phyloP scores from a whole-genome alignment of 768 basidiomycete genomes.

The Termitomyces heimii region DNA sequence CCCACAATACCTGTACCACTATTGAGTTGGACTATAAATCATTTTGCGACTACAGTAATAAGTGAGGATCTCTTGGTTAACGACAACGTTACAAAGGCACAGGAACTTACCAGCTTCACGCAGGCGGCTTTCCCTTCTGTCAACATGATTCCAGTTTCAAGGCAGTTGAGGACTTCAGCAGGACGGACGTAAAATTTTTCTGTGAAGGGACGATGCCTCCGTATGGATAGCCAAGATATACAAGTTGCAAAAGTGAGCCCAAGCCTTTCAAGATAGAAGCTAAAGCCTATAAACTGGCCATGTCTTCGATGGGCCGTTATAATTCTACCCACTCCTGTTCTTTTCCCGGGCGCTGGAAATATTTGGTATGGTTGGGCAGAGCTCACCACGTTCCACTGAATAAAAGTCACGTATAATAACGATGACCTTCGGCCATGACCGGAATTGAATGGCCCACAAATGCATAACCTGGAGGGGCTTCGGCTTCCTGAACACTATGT shows the following conservation, averaged over 20 bases:
- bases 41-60: conserved; percentile 25
- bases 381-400: conserved; percentile 23
- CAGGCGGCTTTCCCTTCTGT: conserved; percentile 26
- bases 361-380: conserved; percentile 29
- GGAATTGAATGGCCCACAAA: conserved; percentile 2
- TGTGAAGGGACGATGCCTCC: conserved; percentile 31
- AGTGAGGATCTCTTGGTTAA: background rate
- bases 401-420: conserved; percentile 25
- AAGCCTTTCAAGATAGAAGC: background rate
- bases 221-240: conserved; percentile 31
- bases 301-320: conserved; percentile 32
- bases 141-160: conserved; percentile 29
- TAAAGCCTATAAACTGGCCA: conserved; percentile 20
- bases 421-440: conserved; percentile 30
- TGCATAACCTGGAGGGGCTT: conserved; percentile 7
- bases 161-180: conserved; percentile 26
- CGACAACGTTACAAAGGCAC: background rate
- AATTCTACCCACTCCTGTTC: conserved; percentile 35
- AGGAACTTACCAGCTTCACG: conserved; percentile 27
- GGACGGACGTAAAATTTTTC: conserved; percentile 32
- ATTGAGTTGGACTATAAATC: conserved; percentile 35
- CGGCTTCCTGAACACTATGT: conserved; percentile 31
- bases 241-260: background rate
- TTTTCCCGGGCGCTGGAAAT: conserved; percentile 32
- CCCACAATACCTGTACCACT: conserved; percentile 31